These are phyloP conservation scores for Phyllachora maydis DNA, from an alignment of 2,329 filamentous ascomycete genomes.

Conservation along the genomic window DNA sequence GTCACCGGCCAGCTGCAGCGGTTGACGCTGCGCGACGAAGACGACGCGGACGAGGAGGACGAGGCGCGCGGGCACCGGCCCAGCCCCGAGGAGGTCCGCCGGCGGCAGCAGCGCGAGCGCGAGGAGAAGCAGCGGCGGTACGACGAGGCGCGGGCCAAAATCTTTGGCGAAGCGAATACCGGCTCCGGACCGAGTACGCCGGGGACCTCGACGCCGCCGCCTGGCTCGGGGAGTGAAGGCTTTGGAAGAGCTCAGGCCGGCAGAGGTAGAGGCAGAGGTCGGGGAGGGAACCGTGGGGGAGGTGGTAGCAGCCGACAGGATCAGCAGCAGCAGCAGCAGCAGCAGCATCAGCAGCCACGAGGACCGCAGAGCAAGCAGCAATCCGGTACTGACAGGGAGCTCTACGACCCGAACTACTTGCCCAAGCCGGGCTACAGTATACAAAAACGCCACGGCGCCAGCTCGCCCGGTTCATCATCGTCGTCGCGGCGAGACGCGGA, in stretches of 20 bases:
- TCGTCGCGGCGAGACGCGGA: constrained; percentile 38
- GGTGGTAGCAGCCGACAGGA: no score
- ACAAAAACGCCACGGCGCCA: constrained; percentile 20
- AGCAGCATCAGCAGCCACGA: no score
- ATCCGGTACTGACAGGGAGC: no score
- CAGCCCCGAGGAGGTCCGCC: constrained; percentile 56
- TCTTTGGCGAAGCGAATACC: constrained; percentile 46
- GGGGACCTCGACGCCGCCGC: constrained; percentile 39
- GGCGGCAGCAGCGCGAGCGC: constrained; percentile 56
- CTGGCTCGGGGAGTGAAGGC: constrained; percentile 7
- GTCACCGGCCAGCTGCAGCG: constrained; percentile 23
- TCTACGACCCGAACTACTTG: constrained; percentile 60
- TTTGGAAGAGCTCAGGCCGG: no score
- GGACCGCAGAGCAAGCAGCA: no score
- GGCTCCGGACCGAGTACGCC: constrained; percentile 40
- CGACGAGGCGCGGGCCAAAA: constrained; percentile 69
- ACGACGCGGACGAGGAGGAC: constrained; percentile 47
- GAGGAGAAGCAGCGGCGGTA: constrained; percentile 86
- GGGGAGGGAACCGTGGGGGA: no score
- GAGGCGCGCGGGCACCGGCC: constrained; percentile 36
- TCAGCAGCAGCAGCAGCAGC: no score
- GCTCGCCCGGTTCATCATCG: constrained; percentile 13
- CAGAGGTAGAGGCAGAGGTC: constrained; percentile 19
- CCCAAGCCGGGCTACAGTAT: constrained; percentile 35
- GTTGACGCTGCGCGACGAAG: constrained; percentile 24